Base-by-base conservation (phyloP, 2,329 filamentous ascomycete species). In the Zasmidium citrigriseum region DNA sequence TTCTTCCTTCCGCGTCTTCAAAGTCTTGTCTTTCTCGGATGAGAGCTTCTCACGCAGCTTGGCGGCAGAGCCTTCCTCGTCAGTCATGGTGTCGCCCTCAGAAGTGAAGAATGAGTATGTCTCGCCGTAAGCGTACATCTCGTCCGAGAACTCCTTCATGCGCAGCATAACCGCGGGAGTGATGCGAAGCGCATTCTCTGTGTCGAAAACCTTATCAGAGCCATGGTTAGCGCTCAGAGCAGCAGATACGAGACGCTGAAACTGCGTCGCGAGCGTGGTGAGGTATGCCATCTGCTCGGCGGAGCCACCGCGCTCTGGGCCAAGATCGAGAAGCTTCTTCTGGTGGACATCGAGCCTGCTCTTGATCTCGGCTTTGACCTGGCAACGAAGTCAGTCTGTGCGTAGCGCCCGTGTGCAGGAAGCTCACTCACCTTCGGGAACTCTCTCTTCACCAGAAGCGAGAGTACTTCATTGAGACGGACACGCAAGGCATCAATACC, bases 221-320 rank as follows among this genome's bases (percentile, higher is more conserved):
- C 70, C 72, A 58, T 80, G 80, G 45, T 73, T 71, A 3, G 71
- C 72, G 41, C 62, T 67, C 11, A 78, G 61, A 2, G 74, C 75
- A 20, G 71, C 58, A 2, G 68, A 54, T 1, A 72, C 72, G 1
- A 75, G 57, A 1, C 64, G 59, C 58, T 79, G 76, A 56, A 79
- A 82, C 3, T 66, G 62, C 0, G 67, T 70, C 0, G 76, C 70
- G 18, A 82, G 52, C 76, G 73, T 48, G 5, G 80, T 72, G 10
- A 87, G 71, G n/a, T 80, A 79, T 2, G 72, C 65, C 0, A 75
- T 76, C 58, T 86, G 82, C 55, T 85, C 77, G 0, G 72, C 57
- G 0, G 73, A 24, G 0, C 77, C 82, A 2, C 63, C 68, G 5
- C 84, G 75, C 3, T 79, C 73, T 1, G 73, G 70, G 0, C 86